Percentiles rank a stretch among this genome's conserved stretches.
phyloP scores from a whole-genome alignment of 2,329 filamentous ascomycete species.

The Pyricularia sp. region DNA sequence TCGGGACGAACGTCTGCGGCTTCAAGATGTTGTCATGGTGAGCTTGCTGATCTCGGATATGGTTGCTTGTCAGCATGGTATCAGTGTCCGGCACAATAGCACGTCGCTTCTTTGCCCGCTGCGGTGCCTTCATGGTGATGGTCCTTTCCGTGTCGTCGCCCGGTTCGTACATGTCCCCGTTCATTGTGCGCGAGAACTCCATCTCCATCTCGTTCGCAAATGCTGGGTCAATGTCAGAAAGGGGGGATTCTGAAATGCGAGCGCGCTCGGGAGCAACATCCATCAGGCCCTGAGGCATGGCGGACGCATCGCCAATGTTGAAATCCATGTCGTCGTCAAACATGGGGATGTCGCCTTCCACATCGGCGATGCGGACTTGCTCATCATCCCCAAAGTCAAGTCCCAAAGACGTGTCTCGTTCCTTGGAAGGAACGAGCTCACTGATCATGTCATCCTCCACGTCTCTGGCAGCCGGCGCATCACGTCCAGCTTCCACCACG shows the following conservation, averaged over 20 bases:
- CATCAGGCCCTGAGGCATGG: constrained; percentile 32
- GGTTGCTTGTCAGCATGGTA: constrained; percentile 60
- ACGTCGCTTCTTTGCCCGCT: constrained; percentile 64
- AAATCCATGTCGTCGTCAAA: constrained; percentile 52
- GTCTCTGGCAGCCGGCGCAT: constrained; percentile 56
- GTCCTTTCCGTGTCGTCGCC: constrained; percentile 43
- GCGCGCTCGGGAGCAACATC: constrained; percentile 32
- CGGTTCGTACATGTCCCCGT: constrained; percentile 48
- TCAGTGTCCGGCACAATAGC: constrained; percentile 69
- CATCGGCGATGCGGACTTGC: constrained; percentile 44
- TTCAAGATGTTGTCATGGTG: constrained; percentile 80
- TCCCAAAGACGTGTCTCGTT: constrained; percentile 41
- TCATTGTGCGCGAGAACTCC: constrained; percentile 37
- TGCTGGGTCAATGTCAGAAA: constrained; percentile 56
- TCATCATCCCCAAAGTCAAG: constrained; percentile 39
- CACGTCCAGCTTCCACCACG: constrained; percentile 82
- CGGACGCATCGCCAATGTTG: constrained; percentile 46
- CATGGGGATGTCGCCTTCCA: constrained; percentile 52
- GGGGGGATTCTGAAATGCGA: constrained; percentile 55
- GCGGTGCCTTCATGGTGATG: constrained; percentile 53
- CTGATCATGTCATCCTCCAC: constrained; percentile 58
- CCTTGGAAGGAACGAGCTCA: constrained; percentile 47
- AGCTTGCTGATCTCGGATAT: constrained; percentile 77
- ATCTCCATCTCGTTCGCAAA: constrained; percentile 46
- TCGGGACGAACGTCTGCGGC: constrained; percentile 68